Base-by-base conservation (phyloP, 495 filamentous ascomycete genomes). In the Annulohypoxylon bovei region DNA sequence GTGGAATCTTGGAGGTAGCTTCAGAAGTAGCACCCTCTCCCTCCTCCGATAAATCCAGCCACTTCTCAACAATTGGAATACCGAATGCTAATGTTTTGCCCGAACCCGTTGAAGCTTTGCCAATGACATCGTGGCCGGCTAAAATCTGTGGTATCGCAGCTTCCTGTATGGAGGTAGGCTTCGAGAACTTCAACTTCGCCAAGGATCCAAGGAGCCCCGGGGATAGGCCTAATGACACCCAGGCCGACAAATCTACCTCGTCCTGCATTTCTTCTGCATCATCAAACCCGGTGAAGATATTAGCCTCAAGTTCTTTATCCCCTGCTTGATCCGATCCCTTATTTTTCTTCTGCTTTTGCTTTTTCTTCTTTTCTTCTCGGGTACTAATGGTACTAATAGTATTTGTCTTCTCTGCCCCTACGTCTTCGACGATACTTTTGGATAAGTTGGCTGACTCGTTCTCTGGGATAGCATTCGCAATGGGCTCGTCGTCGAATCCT, bases 31-130 rank as follows among this genome's bases (percentile, higher is more conserved):
- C 75, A 16, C 80, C 77, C 35, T 78, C 76, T n/a, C 78, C 59
- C 8, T 78, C 76, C 16, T 79, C 61, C 6, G 77, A 63, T 54
- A 75, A 67, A 54, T 76, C 79, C 11, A 93, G 71, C 83, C 85
- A 92, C 60, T 81, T 81, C 76, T 93, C 91, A 9, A 93, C 75
- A 46, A 93, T 91, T 1, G 92, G 92, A 65, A 95, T 91, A 0
- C 88, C 92, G 74, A 92, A 95, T 0, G 92, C 92, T 25, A 95
- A 80, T 0, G 92, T 95, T 77, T 95, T 95, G 23, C 92, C 92
- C 25, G 92, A 94, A 32, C 92, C 92, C 0, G 92, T 95, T 22
- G 90, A 84, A 2, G 92, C 92, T 76, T 95, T 93, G 28, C 92
- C 91, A 65, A 95, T 89, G 5, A 94, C 83, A 79, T 94, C 92